Percentiles rank a stretch among this genome's conserved stretches.
phyloP scores from a whole-genome alignment of 106 monocot genomes.

The Narthecium ossifragum region DNA sequence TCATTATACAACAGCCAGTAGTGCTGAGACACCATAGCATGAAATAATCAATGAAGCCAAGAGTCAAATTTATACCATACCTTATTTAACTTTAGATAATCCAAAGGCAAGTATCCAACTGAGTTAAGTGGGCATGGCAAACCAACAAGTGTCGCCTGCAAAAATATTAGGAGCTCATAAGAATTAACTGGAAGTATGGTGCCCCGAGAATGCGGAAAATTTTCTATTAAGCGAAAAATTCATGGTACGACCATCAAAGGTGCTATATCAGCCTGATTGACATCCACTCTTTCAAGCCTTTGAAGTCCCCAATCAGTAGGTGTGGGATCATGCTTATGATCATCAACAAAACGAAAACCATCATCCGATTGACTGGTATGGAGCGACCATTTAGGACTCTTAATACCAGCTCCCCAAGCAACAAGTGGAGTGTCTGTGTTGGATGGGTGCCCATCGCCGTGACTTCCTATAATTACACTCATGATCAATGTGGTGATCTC shows the following conservation, averaged over 20 bases:
- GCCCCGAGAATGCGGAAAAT: neutral
- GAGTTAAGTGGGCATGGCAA: conserved; percentile 92
- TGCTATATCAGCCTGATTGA: conserved; percentile 95
- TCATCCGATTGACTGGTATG: conserved; percentile 37
- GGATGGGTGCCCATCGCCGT: conserved; percentile 94
- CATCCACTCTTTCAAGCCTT: conserved; percentile 71
- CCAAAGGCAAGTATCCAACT: conserved; percentile 73
- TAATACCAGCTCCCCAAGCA: conserved; percentile 88
- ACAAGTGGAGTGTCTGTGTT: conserved; percentile 93
- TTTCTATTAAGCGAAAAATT: neutral
- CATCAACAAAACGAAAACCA: conserved; percentile 68
- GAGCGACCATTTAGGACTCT: conserved; percentile 35
- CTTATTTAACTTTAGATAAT: conserved; percentile 61
- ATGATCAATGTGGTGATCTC: too few species aligned
- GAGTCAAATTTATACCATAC: conserved; percentile 14
- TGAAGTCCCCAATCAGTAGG: conserved; percentile 62
- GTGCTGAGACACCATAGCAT: too few species aligned
- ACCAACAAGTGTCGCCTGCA: conserved; percentile 86
- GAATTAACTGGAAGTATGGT: conserved; percentile 2
- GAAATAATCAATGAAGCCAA: neutral
- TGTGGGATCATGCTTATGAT: conserved; percentile 74
- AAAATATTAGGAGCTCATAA: conserved; percentile 5
- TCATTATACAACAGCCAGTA: too few species aligned
- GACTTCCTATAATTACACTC: conserved; percentile 62
- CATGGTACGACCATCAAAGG: conserved; percentile 67